phyloP scores from a whole-genome alignment of 2,329 filamentous ascomycete species.

The Remersonia thermophila region DNA sequence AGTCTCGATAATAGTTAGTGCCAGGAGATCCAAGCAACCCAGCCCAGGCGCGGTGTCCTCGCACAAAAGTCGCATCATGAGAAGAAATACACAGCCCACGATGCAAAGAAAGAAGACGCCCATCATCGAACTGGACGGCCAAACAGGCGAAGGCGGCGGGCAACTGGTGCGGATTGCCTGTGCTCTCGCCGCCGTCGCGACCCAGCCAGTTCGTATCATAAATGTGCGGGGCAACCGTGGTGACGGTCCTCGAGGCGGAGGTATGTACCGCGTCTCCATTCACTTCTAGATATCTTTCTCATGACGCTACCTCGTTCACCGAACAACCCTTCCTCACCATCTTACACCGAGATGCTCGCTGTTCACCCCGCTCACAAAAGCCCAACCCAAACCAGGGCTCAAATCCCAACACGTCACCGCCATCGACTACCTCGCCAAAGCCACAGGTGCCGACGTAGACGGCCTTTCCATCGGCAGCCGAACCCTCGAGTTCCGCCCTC shows the following conservation, averaged over 20 bases:
- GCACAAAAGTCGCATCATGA: too few relatives aligned
- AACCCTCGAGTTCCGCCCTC: conserved; percentile 36
- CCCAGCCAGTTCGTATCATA: conserved; percentile 38
- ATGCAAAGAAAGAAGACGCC: too few relatives aligned
- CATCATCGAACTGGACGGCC: conserved; percentile 39
- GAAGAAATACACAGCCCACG: background rate
- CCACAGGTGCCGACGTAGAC: conserved; percentile 36
- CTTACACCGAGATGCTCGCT: background rate
- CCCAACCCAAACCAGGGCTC: conserved; percentile 31
- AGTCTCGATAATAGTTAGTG: too few relatives aligned
- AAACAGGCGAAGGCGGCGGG: conserved; percentile 48
- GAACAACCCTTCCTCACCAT: background rate
- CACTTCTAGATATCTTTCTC: background rate
- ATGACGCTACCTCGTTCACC: background rate
- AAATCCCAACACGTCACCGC: conserved; percentile 49
- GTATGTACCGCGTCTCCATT: too few relatives aligned
- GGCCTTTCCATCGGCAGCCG: conserved; percentile 40
- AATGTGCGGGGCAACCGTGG: conserved; percentile 44
- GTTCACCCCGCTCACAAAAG: background rate
- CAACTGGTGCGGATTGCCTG: conserved; percentile 47
- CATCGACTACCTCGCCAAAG: conserved; percentile 40
- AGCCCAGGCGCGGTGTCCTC: too few relatives aligned
- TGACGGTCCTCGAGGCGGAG: conserved; percentile 22
- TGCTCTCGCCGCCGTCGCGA: conserved; percentile 42
- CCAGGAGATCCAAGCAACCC: too few relatives aligned